Percentiles rank a stretch among this genome's conserved stretches.
Conservation (phyloP, 2,329 filamentous ascomycete species). For the Drechslerella dactyloides region DNA sequence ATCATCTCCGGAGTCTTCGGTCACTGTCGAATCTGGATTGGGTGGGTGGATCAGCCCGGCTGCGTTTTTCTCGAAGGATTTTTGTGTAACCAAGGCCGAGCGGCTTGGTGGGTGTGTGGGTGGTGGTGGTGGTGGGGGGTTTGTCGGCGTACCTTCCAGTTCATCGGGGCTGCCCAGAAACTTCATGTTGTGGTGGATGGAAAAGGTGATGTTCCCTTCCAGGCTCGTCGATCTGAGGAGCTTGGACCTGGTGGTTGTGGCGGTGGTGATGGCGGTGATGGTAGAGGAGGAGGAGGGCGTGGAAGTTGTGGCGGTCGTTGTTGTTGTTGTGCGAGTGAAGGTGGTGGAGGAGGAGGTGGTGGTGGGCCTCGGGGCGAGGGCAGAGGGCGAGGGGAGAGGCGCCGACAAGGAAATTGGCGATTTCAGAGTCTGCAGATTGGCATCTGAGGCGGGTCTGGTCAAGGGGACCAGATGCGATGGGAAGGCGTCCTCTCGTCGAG, state of each 20-base stretch:
- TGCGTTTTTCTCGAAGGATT: neutral
- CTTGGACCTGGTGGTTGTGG: conserved; percentile 33
- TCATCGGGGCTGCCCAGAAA: conserved; percentile 38
- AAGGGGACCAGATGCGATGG: conserved; percentile 44
- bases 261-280: conserved; percentile 32
- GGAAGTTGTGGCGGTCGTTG: no score
- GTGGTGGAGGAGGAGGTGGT: no score
- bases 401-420: conserved; percentile 40
- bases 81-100: conserved; percentile 13
- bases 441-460: conserved; percentile 32
- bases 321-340: conserved; percentile 6
- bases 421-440: conserved; percentile 28
- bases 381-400: conserved; percentile 15
- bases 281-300: neutral
- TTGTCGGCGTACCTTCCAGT: conserved; percentile 29
- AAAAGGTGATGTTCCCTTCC: conserved; percentile 31
- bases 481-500: conserved; percentile 44
- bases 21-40: conserved; percentile 18
- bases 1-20: conserved; percentile 42
- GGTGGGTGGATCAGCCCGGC: conserved; percentile 10
- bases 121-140: neutral
- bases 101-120: neutral
- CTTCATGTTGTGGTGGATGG: conserved; percentile 36
- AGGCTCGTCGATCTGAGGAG: conserved; percentile 36
- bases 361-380: conserved; percentile 27